Evolutionary conservation across 257 asterid species (phyloP).

Genomic region (Penstemon eatonii): DNA sequence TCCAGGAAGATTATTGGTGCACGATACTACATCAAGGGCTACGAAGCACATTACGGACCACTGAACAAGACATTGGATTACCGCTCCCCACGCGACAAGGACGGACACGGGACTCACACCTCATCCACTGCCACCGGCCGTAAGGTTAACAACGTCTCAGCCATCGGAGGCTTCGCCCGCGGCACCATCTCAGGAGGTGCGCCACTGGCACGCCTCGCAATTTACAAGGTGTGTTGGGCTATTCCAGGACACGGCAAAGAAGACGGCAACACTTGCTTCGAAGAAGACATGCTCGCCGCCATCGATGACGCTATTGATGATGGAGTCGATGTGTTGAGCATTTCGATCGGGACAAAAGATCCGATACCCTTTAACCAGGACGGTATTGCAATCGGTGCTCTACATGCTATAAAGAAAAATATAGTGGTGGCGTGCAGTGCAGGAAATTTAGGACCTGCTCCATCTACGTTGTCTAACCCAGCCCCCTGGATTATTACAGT

Average conservation of each 20-base stretch:
- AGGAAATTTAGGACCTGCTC: constrained; percentile 71
- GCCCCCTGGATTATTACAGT: constrained; percentile 97
- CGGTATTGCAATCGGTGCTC: constrained; percentile 68
- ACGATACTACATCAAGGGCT: constrained; percentile 75
- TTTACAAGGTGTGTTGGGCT: constrained; percentile 93
- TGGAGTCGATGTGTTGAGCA: constrained; percentile 75
- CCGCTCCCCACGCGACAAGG: constrained; percentile 82
- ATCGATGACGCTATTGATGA: constrained; percentile 89
- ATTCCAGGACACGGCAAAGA: constrained; percentile 55
- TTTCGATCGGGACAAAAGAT: constrained; percentile 57
- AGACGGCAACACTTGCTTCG: constrained; percentile 68
- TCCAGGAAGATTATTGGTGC: constrained; percentile 87
- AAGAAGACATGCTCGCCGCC: constrained; percentile 85
- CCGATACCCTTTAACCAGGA: constrained; percentile 52
- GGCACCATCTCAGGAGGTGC: constrained; percentile 95
- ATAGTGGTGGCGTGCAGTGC: constrained; percentile 83
- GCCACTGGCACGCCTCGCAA: constrained; percentile 72
- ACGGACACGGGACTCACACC: constrained; percentile 97
- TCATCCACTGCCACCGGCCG: constrained; percentile 72
- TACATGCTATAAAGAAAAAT: constrained; percentile 67
- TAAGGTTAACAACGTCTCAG: constrained; percentile 43
- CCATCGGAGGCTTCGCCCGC: constrained; percentile 75
- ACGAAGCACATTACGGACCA: constrained; percentile 61
- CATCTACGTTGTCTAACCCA: constrained; percentile 58
- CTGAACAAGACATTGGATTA: constrained; percentile 60